Evolutionary conservation across 2,329 filamentous ascomycete genomes (phyloP).

Genomic region (Xenosphaeropsis pyriputrescens): DNA sequence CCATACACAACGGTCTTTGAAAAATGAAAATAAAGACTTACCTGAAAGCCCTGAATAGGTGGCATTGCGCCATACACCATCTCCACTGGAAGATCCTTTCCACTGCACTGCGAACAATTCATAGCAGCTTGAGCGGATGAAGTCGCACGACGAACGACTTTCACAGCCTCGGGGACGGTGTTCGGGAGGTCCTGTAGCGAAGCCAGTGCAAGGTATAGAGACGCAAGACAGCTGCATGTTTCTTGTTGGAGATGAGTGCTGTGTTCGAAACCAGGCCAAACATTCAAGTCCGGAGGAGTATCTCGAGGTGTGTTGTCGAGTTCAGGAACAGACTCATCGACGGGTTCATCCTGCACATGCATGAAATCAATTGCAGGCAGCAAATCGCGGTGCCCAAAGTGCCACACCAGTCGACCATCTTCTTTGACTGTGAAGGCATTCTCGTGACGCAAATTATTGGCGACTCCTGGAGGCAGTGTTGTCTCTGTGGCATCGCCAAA

Average conservation of each 20-base stretch:
- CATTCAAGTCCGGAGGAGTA: no score
- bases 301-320: no score
- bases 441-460: no score
- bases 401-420: slow-evolving; percentile 6
- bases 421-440: slow-evolving; percentile 1
- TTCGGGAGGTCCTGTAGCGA: slow-evolving; percentile 14
- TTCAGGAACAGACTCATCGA: background rate
- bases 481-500: no score
- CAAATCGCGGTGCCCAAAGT: slow-evolving; percentile 8
- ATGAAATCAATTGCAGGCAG: slow-evolving; percentile 4
- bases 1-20: no score
- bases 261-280: no score
- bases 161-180: slow-evolving; percentile 12
- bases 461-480: no score
- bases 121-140: slow-evolving; percentile 28
- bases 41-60: slow-evolving; percentile 34
- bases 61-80: slow-evolving; percentile 21
- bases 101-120: slow-evolving; percentile 33
- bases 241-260: background rate
- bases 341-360: background rate
- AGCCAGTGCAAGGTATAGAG: slow-evolving; percentile 15
- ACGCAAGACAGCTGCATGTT: slow-evolving; percentile 1
- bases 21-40: no score
- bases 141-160: slow-evolving; percentile 12
- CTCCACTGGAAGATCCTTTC: slow-evolving; percentile 8